A percentile compares a stretch with the other conserved stretches of the same genome.
phyloP scores from a whole-genome alignment of 2,329 filamentous ascomycete genomes.

The Ascosphaera pollenicola region DNA sequence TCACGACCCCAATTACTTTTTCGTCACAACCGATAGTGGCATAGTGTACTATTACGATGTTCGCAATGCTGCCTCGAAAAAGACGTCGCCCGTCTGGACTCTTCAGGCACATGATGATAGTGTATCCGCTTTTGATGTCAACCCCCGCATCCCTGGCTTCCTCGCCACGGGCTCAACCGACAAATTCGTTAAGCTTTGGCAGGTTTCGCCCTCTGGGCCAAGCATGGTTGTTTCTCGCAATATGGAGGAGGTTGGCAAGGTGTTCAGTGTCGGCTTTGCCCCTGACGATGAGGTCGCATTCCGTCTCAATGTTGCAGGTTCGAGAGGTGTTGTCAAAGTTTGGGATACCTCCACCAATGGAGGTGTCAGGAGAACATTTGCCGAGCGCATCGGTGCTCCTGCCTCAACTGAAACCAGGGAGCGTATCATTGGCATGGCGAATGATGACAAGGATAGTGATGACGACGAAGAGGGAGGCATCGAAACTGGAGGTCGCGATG shows the following conservation, averaged over 20 bases:
- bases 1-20: slow-evolving; percentile 84
- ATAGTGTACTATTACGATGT: slow-evolving; percentile 83
- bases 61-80: slow-evolving; percentile 50
- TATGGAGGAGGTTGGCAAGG: slow-evolving; percentile 79
- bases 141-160: slow-evolving; percentile 72
- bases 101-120: slow-evolving; percentile 89
- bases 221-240: slow-evolving; percentile 82
- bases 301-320: slow-evolving; percentile 78
- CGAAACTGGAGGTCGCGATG: slow-evolving; percentile 23
- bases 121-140: slow-evolving; percentile 81
- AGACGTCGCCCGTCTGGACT: slow-evolving; percentile 63
- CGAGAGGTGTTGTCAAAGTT: slow-evolving; percentile 76
- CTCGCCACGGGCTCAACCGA: slow-evolving; percentile 86
- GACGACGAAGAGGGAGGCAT: slow-evolving; percentile 31
- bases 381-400: slow-evolving; percentile 39
- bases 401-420: slow-evolving; percentile 27
- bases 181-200: slow-evolving; percentile 94
- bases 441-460: slow-evolving; percentile 43
- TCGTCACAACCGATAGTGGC: slow-evolving; percentile 79
- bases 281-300: slow-evolving; percentile 83
- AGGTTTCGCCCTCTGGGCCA: slow-evolving; percentile 58
- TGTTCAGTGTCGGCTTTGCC: slow-evolving; percentile 78
- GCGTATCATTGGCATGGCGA: slow-evolving; percentile 50
- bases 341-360: slow-evolving; percentile 95
- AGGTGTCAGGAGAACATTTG: slow-evolving; percentile 67